Conservation (phyloP, 495 filamentous ascomycete species). For the Penicillium coffeae region DNA sequence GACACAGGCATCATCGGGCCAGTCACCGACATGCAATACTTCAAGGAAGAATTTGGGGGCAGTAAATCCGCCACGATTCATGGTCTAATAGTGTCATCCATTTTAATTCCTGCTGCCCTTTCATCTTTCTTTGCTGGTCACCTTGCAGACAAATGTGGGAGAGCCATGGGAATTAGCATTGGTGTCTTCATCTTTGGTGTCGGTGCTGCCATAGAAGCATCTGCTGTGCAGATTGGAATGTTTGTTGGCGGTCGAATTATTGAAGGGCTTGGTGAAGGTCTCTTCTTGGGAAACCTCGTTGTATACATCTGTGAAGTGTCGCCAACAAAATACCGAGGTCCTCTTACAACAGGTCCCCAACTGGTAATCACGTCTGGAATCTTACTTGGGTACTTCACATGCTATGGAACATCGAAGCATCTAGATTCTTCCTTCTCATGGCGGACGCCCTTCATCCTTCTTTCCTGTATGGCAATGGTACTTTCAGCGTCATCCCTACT, state of each 20-base stretch:
- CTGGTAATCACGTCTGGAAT: constrained; percentile 50
- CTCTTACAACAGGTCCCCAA: constrained; percentile 54
- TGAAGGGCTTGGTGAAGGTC: constrained; percentile 57
- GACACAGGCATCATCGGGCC: constrained; percentile 64
- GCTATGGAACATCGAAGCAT: constrained; percentile 49
- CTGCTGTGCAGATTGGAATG: constrained; percentile 45
- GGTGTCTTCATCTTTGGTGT: constrained; percentile 52
- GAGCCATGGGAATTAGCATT: constrained; percentile 49
- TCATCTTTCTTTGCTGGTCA: constrained; percentile 61
- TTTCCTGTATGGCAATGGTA: constrained; percentile 37
- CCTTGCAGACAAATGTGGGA: constrained; percentile 56
- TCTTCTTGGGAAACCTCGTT: constrained; percentile 53
- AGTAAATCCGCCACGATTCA: constrained; percentile 51
- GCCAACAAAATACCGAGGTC: constrained; percentile 47
- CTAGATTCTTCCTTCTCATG: constrained; percentile 53
- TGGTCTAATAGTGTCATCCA: constrained; percentile 60
- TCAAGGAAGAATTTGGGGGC: constrained; percentile 46
- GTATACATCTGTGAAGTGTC: constrained; percentile 62
- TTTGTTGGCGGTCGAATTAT: constrained; percentile 53
- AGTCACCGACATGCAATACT: constrained; percentile 57
- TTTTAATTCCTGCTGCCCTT: constrained; percentile 58
- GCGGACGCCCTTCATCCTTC: constrained; percentile 51
- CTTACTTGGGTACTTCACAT: constrained; percentile 56
- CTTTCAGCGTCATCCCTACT: constrained; percentile 35
- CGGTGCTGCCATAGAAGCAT: constrained; percentile 51